Conservation (phyloP, 1,284 basidiomycete species). For the Apiotrichum porosum region DNA sequence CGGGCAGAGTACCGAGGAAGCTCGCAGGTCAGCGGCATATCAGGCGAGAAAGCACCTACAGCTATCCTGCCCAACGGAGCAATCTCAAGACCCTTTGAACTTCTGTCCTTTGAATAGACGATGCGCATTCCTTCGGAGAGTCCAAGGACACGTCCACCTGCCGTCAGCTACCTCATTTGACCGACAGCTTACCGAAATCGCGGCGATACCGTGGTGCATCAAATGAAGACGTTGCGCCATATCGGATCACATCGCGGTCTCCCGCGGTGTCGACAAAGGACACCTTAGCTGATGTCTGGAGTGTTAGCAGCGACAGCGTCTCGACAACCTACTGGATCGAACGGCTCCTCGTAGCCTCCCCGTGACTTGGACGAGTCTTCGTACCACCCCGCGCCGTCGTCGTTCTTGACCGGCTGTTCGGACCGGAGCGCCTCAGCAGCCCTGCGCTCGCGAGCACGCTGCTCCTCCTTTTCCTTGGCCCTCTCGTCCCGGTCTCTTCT, state of each 20-base stretch:
- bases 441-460: constrained; percentile 7
- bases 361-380: constrained; percentile 9
- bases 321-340: constrained; percentile 13
- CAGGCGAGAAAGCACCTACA: constrained; percentile 22
- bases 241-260: constrained; percentile 27
- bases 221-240: constrained; percentile 20
- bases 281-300: constrained; percentile 13
- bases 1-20: constrained; percentile 15
- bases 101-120: constrained; percentile 23
- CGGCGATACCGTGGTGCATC: constrained; percentile 27
- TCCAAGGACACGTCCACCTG: constrained; percentile 27
- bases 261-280: constrained; percentile 33
- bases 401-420: not conserved
- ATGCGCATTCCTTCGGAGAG: constrained; percentile 24
- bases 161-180: not conserved
- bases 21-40: constrained; percentile 7
- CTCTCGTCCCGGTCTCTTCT: constrained; percentile 8
- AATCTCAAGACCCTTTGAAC: constrained; percentile 32
- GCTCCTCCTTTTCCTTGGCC: constrained; percentile 14
- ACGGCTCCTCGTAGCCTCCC: constrained; percentile 5
- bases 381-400: constrained; percentile 31
- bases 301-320: not conserved
- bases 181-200: constrained; percentile 27
- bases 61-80: constrained; percentile 31
- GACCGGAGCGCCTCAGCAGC: constrained; percentile 3